Conservation (phyloP, 169 alveolate genomes). For the Cryptosporidium ryanae region DNA sequence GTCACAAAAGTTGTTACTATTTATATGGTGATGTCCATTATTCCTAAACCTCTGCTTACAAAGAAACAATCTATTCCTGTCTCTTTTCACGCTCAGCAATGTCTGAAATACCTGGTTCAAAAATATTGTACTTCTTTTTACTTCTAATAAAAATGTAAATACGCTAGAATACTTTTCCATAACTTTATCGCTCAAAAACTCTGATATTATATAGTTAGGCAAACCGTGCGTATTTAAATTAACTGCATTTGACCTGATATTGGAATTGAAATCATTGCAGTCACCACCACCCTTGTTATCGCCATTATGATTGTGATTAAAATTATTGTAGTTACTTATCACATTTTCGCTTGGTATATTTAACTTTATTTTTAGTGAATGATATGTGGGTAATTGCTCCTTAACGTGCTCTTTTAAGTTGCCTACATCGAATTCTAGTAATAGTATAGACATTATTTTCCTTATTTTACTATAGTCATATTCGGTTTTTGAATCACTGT, state of each 20-base stretch:
- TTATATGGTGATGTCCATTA: background rate
- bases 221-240: constrained; percentile 8
- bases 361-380: constrained; percentile 38
- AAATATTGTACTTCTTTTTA: constrained; percentile 46
- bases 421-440: constrained; percentile 40
- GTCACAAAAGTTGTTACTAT: constrained; percentile 3
- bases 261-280: too few species aligned
- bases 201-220: constrained; percentile 35
- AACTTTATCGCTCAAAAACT: constrained; percentile 11
- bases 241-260: background rate
- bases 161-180: constrained; percentile 38
- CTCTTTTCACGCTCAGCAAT: background rate
- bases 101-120: constrained; percentile 43
- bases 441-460: constrained; percentile 24
- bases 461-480: background rate
- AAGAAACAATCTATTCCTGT: background rate
- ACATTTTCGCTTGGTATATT: background rate
- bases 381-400: constrained; percentile 49
- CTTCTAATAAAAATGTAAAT: constrained; percentile 42
- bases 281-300: too few species aligned
- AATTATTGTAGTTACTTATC: too few species aligned
- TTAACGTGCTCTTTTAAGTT: constrained; percentile 27
- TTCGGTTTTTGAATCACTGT: background rate
- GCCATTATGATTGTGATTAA: too few species aligned
- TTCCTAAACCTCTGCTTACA: constrained; percentile 19